Evolutionary conservation across 179 eudicot genomes (phyloP).

Genomic region (Actinidia chinensis): DNA sequence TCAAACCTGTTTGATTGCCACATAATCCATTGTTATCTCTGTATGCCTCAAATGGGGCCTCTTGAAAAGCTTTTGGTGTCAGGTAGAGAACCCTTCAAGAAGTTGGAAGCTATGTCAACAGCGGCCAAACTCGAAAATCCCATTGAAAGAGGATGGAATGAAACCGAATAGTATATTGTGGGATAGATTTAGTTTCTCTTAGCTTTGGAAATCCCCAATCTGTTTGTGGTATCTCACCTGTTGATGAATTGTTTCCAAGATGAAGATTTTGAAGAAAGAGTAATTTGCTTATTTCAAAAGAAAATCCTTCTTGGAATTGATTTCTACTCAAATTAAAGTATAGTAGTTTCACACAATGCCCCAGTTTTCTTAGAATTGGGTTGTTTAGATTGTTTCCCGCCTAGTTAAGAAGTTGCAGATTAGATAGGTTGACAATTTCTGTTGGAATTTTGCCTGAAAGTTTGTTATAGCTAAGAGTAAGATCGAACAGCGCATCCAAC

Average conservation of each 20-base stretch:
- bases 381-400: neutral
- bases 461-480: neutral
- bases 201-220: neutral
- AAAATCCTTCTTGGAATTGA: neutral
- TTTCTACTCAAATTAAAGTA: neutral
- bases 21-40: neutral
- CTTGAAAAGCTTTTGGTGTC: neutral
- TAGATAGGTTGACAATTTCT: neutral
- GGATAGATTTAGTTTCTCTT: neutral
- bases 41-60: neutral
- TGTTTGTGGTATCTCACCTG: neutral
- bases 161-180: neutral
- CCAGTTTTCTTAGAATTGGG: neutral
- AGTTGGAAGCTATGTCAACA: neutral
- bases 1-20: neutral
- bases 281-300: neutral
- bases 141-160: neutral
- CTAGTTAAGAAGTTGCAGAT: neutral
- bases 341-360: neutral
- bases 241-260: neutral
- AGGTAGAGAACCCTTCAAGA: neutral
- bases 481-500: neutral
- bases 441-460: neutral
- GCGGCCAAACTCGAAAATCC: neutral
- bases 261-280: neutral